Base-by-base conservation (phyloP, 176 grass and related monocot genomes). In the Paspalum vaginatum region DNA sequence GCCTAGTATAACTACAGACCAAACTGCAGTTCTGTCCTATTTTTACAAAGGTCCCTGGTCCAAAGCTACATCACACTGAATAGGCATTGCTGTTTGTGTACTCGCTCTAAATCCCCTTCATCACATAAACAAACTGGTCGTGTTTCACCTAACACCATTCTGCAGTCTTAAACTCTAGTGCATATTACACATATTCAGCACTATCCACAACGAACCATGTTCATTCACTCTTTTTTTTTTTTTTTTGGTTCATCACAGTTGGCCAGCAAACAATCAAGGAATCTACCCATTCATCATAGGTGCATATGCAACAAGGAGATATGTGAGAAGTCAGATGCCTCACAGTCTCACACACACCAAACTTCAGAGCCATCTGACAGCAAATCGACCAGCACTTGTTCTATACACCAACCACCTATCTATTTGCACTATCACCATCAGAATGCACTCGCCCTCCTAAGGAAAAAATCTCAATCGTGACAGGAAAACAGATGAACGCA, bases 321-420 rank as follows among this genome's bases (percentile, higher is more conserved):
- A 57, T 40, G 32, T 32, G 32, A 32, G 32, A 32, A 32, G 2
- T 32, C 2, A 32, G 32, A 32, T 2, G 32, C 32, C 32, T 2
- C 32, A 32, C 32, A n/a, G 18, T 12, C 12, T 7, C 12, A 4
- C 32, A 53, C 37, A 16, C 27, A 13, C 44, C 32, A 45, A 49
- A 64, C 56, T 56, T 58, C 12, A 65, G 55, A 72, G 72, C 18
- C 55, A 20, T 13, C n/a, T 70, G 53, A 12, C 64, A 25, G 61
- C 56, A 69, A 27, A 68, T 53, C 65, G 75, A 70, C 38, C 39
- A 72, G 15, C 0, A 20, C 42, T 26, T 25, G 43, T 69, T 37
- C 50, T n/a, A 58, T 42, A 74, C 26, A 8, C 78, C 49, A 71
- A 72, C 68, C 26, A 75, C 27, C 66, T 8, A 80, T 15, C 55